Conservation (phyloP, 768 basidiomycete genomes). For the Dacryopinax primogenitus region DNA sequence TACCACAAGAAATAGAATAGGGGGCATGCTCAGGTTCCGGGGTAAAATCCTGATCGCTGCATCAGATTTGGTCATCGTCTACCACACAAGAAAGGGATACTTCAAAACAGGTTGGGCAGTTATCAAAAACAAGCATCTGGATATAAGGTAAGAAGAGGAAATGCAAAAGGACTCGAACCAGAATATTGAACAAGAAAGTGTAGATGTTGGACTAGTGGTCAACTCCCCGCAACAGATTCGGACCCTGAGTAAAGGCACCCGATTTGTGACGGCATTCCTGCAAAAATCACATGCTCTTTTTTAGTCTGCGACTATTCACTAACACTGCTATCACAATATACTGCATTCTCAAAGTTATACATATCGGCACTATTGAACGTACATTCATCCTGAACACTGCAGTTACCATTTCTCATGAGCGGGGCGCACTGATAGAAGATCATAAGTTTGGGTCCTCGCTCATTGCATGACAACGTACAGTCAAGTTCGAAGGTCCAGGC, state of each 20-base stretch:
- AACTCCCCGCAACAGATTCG: no score
- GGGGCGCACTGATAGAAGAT: slow-evolving; percentile 27
- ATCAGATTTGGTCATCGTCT: neutral
- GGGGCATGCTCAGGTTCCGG: slow-evolving; percentile 5
- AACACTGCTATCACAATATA: neutral
- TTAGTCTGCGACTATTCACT: neutral
- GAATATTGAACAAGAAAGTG: neutral
- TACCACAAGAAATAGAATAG: slow-evolving; percentile 4
- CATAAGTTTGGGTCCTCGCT: no score
- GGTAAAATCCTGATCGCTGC: neutral
- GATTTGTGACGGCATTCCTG: neutral
- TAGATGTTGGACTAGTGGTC: neutral
- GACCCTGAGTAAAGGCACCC: neutral
- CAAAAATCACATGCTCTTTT: neutral
- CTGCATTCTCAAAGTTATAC: neutral
- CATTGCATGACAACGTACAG: slow-evolving; percentile 14
- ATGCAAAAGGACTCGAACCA: neutral
- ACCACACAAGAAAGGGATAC: neutral
- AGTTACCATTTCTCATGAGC: slow-evolving; percentile 44
- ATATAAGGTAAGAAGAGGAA: neutral
- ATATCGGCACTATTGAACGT: no score
- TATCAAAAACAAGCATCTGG: slow-evolving; percentile 4
- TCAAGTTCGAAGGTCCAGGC: slow-evolving; percentile 74
- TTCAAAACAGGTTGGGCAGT: neutral
- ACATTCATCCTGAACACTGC: no score